A percentile compares a stretch with the other conserved stretches of the same genome.
phyloP scores from a whole-genome alignment of 2,329 filamentous ascomycete genomes.

The Verticillium nonalfalfae region DNA sequence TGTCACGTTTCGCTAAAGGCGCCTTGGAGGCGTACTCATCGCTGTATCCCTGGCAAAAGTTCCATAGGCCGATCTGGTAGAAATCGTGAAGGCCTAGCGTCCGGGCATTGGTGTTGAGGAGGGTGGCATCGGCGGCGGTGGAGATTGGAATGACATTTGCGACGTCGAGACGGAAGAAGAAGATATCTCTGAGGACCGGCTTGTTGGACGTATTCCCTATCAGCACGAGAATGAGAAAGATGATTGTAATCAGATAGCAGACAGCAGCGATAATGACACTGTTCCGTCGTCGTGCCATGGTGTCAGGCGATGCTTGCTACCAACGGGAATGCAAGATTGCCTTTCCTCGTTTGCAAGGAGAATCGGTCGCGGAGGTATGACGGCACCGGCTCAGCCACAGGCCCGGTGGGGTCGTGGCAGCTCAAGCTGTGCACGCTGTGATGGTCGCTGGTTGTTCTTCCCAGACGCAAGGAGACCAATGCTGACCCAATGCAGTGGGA shows the following conservation, averaged over 20 bases:
- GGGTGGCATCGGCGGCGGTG: constrained; percentile 57
- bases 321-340: no score
- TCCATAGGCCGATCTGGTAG: constrained; percentile 89
- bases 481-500: background rate
- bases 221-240: constrained; percentile 75
- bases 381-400: no score
- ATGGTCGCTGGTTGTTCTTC: background rate
- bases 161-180: constrained; percentile 80
- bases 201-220: constrained; percentile 66
- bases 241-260: constrained; percentile 65
- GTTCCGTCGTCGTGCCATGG: constrained; percentile 41
- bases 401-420: no score
- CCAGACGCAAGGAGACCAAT: no score
- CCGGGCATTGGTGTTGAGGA: constrained; percentile 84
- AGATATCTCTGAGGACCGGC: constrained; percentile 60
- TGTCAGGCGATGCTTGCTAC: background rate
- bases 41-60: constrained; percentile 81
- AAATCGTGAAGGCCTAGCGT: constrained; percentile 88
- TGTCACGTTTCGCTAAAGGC: background rate
- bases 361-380: no score
- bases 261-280: constrained; percentile 60
- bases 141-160: constrained; percentile 71
- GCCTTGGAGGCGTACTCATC: constrained; percentile 37
- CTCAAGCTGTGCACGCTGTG: background rate
- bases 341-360: no score